Evolutionary conservation across 2,329 filamentous ascomycete genomes (phyloP).

Genomic region (Zasmidium cellare): DNA sequence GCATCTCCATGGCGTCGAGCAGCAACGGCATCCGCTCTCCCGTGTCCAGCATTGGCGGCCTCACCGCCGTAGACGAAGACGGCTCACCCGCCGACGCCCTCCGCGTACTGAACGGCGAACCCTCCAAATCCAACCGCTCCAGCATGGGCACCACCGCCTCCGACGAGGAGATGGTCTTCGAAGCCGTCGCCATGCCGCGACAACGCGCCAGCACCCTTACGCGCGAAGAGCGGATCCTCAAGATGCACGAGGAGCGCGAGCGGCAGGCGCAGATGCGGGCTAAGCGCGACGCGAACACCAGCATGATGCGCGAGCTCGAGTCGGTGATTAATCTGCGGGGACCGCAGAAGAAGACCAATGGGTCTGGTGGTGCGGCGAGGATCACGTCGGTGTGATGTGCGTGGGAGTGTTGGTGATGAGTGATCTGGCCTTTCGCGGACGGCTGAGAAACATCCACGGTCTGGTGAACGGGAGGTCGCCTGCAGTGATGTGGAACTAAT

Average conservation of each 20-base stretch:
- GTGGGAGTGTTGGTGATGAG: not conserved
- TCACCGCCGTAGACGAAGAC: slow-evolving; percentile 56
- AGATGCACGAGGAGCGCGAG: slow-evolving; percentile 83
- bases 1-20: slow-evolving; percentile 50
- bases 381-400: slow-evolving; percentile 3
- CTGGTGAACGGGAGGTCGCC: no score
- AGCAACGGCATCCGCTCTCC: slow-evolving; percentile 46
- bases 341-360: slow-evolving; percentile 15
- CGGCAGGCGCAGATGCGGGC: slow-evolving; percentile 71
- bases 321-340: slow-evolving; percentile 65
- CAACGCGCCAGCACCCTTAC: slow-evolving; percentile 64
- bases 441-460: no score
- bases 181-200: slow-evolving; percentile 77
- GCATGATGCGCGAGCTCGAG: slow-evolving; percentile 91
- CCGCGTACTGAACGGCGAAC: slow-evolving; percentile 73
- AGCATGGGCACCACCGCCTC: slow-evolving; percentile 55
- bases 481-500: no score
- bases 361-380: slow-evolving; percentile 8
- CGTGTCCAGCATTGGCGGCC: slow-evolving; percentile 61
- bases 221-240: slow-evolving; percentile 81
- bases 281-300: slow-evolving; percentile 76
- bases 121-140: slow-evolving; percentile 39
- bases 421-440: not conserved
- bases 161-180: slow-evolving; percentile 75
- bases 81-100: slow-evolving; percentile 69